Base-by-base conservation (phyloP, 192 early-diverging fungal genomes). In the Coemansia sp. region DNA sequence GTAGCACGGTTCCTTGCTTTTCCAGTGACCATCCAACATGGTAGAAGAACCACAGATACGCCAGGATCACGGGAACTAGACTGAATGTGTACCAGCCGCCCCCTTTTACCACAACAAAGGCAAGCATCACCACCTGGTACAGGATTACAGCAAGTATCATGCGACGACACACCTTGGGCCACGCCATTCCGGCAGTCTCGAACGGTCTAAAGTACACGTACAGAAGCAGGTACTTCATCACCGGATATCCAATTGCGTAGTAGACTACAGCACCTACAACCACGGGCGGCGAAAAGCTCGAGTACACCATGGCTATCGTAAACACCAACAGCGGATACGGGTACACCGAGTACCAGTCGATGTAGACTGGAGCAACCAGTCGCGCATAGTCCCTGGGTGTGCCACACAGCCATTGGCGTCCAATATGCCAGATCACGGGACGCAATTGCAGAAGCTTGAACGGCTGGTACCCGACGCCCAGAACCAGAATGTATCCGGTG, bases 371-470 rank as follows among this genome's bases (percentile, higher is more conserved):
- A 22, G 90, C 84, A 4, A 87, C 81, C n/a, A 88, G 82, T 52
- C 92, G 88, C 7, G 90, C 88, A 67, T 90, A 91, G 64, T 94
- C 92, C 41, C 92, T 84, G 16, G 92, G 92, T 1, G 92, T 93
- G 66, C 84, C 89, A 69, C 89, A 90, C 58, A 89, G 66, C 73
- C 88, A 86, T 15, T 75, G 69, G 3, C 87, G 82, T 19, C 83
- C 73, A 42, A 90, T 26, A 62, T 75, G 67, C 88, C 87, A 57
- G 67, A 90, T 71, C 18, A 90, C 85, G 3, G 88, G 87, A 5
- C 89, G 82, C 40, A 90, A 72, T 65, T 89, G 87, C 54, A 93
- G 61, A 47, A 94, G 73, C 72, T 90, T 87, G 57, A 90, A 71
- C n/a, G 91, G 91, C 61, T 87, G 74, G 36, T 84, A 85, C 21